These are phyloP conservation scores for Pascua guehoae DNA, from an alignment of 1,284 basidiomycete genomes.

Conservation along the genomic window DNA sequence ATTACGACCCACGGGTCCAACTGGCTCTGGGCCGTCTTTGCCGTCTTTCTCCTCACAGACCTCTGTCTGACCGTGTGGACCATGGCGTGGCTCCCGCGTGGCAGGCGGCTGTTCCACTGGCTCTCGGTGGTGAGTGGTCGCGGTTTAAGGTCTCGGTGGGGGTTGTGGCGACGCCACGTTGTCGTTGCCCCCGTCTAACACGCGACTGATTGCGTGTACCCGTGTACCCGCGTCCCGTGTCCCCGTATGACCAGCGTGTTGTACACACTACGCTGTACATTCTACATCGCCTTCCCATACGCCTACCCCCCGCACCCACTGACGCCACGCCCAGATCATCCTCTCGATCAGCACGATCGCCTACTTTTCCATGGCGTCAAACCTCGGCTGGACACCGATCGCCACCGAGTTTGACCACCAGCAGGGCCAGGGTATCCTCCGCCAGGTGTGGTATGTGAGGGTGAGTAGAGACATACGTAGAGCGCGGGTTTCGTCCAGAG, in stretches of 20 bases:
- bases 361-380: conserved; percentile 60
- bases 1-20: conserved; percentile 25
- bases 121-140: conserved; percentile 45
- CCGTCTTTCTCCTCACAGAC: conserved; percentile 53
- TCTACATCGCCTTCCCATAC: too few species aligned
- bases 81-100: conserved; percentile 46
- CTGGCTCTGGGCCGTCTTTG: conserved; percentile 60
- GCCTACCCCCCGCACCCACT: too few species aligned
- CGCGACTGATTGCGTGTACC: too few species aligned
- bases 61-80: conserved; percentile 50
- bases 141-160: too few species aligned
- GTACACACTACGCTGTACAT: too few species aligned
- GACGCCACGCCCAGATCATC: conserved; percentile 38
- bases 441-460: conserved; percentile 57
- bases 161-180: too few species aligned
- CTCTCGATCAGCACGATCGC: conserved; percentile 52
- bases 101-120: conserved; percentile 55
- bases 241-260: too few species aligned
- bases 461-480: background rate
- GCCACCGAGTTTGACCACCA: conserved; percentile 53
- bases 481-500: too few species aligned
- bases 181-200: too few species aligned
- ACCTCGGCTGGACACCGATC: conserved; percentile 58
- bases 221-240: too few species aligned
- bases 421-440: conserved; percentile 37